Conservation (phyloP, 2,329 filamentous ascomycete species). For the Sclerotinia glacialis region DNA sequence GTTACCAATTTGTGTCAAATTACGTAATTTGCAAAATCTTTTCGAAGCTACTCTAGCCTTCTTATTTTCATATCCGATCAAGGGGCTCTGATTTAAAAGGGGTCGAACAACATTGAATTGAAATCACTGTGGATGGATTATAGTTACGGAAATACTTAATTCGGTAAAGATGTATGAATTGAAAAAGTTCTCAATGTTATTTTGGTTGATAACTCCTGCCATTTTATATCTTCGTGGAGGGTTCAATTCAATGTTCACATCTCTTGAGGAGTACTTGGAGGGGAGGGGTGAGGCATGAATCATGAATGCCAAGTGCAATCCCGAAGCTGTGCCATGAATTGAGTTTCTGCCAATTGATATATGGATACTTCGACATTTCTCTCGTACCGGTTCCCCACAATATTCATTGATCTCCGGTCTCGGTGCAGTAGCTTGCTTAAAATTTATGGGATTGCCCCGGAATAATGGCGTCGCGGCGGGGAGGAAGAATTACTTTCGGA, state of each 20-base stretch:
- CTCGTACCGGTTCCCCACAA: not conserved
- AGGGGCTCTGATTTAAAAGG: constrained; percentile 3
- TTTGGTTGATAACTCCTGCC: too few relatives aligned
- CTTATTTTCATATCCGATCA: constrained; percentile 6
- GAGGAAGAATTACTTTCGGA: constrained; percentile 3
- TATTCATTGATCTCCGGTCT: not conserved
- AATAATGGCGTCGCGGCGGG: not conserved
- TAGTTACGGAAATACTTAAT: not conserved
- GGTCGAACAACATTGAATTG: not conserved
- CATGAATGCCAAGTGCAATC: not conserved
- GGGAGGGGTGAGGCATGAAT: too few relatives aligned
- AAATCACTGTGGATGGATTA: not conserved
- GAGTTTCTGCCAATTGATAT: not conserved
- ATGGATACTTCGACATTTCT: not conserved
- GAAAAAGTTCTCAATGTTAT: not conserved
- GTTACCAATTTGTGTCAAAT: not conserved
- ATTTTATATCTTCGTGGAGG: not conserved
- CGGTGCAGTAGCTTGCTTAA: not conserved
- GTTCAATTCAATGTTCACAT: not conserved
- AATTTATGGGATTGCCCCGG: not conserved
- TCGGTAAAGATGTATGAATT: too few relatives aligned
- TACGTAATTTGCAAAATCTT: constrained; percentile 21
- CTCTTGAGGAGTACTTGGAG: too few relatives aligned
- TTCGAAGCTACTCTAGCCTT: constrained; percentile 1
- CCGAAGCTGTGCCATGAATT: not conserved